phyloP scores from a whole-genome alignment of 2,329 filamentous ascomycete species.

The Sporothrix schenckii region DNA sequence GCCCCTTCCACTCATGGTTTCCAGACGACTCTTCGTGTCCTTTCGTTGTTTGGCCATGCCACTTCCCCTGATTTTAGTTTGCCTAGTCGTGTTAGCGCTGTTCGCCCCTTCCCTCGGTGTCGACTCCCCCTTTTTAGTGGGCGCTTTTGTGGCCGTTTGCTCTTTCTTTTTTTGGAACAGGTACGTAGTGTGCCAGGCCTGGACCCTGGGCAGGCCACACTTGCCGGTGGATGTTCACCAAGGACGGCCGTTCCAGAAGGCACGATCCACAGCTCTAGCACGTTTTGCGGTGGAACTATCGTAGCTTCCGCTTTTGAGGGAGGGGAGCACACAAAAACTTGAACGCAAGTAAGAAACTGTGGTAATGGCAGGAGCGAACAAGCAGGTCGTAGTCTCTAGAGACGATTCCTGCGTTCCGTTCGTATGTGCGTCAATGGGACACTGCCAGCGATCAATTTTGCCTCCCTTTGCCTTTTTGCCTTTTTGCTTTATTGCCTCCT shows the following conservation, averaged over 20 bases:
- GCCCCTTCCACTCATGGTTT: background rate
- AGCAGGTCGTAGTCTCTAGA: background rate
- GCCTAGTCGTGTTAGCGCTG: slow-evolving; percentile 1
- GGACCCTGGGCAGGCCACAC: background rate
- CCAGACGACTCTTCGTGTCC: background rate
- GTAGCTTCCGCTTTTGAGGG: background rate
- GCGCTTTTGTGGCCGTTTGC: slow-evolving; percentile 5
- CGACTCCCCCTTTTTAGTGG: slow-evolving; percentile 11
- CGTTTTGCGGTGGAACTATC: slow-evolving; percentile 9
- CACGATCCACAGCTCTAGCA: slow-evolving; percentile 21
- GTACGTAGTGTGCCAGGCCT: background rate
- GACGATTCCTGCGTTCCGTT: slow-evolving; percentile 4
- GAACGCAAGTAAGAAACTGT: background rate
- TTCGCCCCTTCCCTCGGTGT: background rate
- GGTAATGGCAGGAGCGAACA: slow-evolving; percentile 16
- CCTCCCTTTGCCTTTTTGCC: slow-evolving; percentile 6
- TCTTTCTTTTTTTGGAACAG: slow-evolving; percentile 32
- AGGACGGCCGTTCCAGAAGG: slow-evolving; percentile 29
- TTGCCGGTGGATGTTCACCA: slow-evolving; percentile 14
- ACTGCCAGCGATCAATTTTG: background rate
- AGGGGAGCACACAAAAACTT: slow-evolving; percentile 4
- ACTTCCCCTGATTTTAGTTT: slow-evolving; percentile 19
- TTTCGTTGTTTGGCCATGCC: background rate
- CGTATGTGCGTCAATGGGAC: background rate
- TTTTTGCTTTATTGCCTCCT: background rate